Evolutionary conservation across 495 filamentous ascomycete genomes (phyloP), one percentile per base, ranked within the genome.

Genomic region (Daldinia vernicosa): DNA sequence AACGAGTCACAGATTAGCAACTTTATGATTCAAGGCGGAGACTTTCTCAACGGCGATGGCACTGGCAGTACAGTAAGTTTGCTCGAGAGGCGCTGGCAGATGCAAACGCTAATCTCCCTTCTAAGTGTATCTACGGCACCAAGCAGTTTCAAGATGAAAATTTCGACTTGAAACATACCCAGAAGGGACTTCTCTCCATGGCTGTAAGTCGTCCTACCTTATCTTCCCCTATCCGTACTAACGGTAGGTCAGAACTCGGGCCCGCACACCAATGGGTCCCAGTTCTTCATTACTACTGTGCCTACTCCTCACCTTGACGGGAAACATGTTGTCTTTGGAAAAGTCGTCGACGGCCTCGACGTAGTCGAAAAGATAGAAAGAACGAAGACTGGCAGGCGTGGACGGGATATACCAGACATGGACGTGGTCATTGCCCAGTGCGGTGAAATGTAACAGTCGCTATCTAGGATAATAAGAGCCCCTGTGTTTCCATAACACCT

Each of bases 21-120:
- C 71, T 98, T 98, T 80, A 98, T 99, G 94, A 84, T 81, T 70
- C 96, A 98, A 82, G 96, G 96, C 35, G 95, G 96, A 56, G 96
- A 99, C 80, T 98, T 99, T 81, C 79, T 98, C 63, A 92, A 97
- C 76, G 94, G 95, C 43, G 91, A 98, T 78, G 96, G 96, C 12
- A 97, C 91, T 2, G 95, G 95, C 3, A 92, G 88, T 39, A 88
- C 89, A n/a, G 75, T 77, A 68, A 64, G 75, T 77, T 14, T 26
- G 14, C 52, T 32, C 2, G 32, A 33, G 28, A 14, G 14, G 8
- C 39, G 1, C 27, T 22, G 35, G 1, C 33, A 17, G 12, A 33
- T 6, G 28, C 22, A n/a, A 27, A 43, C 61, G 9, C 67, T 74
- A 33, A 74, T 24, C 15, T 3, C 15, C 26, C 12, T 14, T 37